A percentile compares a stretch with the other conserved stretches of the same genome.
phyloP scores from a whole-genome alignment of 345 rosid species.

The Eucalyptus virginea region DNA sequence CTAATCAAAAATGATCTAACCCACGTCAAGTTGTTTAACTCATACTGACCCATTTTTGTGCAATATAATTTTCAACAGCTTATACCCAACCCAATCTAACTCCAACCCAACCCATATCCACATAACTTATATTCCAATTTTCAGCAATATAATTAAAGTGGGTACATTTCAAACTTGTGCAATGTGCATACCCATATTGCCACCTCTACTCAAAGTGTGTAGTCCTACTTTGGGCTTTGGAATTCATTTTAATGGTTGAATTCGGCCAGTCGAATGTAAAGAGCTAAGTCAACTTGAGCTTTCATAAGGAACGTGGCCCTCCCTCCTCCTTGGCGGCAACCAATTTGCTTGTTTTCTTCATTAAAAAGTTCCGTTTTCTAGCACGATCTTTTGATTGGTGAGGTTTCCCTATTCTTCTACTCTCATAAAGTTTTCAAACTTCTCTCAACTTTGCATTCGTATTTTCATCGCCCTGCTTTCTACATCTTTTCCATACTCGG shows the following conservation, averaged over 20 bases:
- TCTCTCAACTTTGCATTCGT: neutral
- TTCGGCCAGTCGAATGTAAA: accelerated
- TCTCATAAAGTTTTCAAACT: too few species aligned
- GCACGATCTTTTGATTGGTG: neutral
- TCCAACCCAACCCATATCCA: too few species aligned
- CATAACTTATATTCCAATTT: too few species aligned
- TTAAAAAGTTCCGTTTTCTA: too few species aligned
- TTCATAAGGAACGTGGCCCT: neutral
- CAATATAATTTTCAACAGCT: too few species aligned
- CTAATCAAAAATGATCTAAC: too few species aligned
- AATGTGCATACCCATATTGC: too few species aligned
- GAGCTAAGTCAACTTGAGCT: neutral
- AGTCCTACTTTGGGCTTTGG: neutral
- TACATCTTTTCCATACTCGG: neutral
- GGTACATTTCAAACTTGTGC: too few species aligned
- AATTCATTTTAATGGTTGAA: neutral
- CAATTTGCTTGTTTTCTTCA: neutral
- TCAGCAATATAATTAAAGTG: too few species aligned
- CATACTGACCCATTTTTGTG: accelerated
- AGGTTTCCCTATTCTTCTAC: neutral
- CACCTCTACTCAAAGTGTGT: neutral
- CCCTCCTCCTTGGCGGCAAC: neutral
- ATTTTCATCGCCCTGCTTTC: too few species aligned
- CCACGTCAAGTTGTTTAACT: accelerated
- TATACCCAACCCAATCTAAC: too few species aligned